A percentile compares a stretch with the other conserved stretches of the same genome.
These are phyloP conservation scores for Aureobasidium leucospermi DNA, from an alignment of 2,329 filamentous ascomycete species.

Conservation along the genomic window DNA sequence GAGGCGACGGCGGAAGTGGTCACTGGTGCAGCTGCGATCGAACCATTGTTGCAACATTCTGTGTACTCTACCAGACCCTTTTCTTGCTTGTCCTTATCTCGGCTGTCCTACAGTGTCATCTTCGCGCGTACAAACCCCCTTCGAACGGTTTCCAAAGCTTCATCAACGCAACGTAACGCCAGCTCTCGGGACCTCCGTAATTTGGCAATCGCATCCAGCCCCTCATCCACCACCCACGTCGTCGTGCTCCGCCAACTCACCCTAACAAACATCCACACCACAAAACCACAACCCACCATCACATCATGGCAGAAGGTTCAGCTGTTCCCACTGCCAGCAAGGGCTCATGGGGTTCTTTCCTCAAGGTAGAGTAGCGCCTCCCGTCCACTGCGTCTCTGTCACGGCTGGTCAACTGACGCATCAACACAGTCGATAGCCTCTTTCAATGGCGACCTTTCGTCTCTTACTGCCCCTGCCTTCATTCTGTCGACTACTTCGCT, in stretches of 20 bases:
- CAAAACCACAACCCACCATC: background rate
- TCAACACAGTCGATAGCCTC: constrained; percentile 42
- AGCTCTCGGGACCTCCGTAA: background rate
- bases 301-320: constrained; percentile 32
- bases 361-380: constrained; percentile 33
- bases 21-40: background rate
- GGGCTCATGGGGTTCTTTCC: constrained; percentile 43
- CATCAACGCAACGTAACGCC: background rate
- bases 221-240: constrained; percentile 2
- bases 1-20: background rate
- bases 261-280: background rate
- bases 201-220: constrained; percentile 8
- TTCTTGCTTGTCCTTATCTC: background rate
- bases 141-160: background rate
- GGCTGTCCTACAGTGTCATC: background rate
- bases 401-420: background rate
- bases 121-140: background rate
- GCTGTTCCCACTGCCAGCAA: constrained; percentile 40
- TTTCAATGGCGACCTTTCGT: constrained; percentile 50
- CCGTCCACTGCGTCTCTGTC: background rate
- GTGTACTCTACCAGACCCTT: background rate
- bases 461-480: constrained; percentile 50
- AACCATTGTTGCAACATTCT: background rate
- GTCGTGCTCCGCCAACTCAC: background rate
- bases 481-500: constrained; percentile 49